phyloP scores from a whole-genome alignment of 768 basidiomycete genomes.

The Lentinula lateritia region DNA sequence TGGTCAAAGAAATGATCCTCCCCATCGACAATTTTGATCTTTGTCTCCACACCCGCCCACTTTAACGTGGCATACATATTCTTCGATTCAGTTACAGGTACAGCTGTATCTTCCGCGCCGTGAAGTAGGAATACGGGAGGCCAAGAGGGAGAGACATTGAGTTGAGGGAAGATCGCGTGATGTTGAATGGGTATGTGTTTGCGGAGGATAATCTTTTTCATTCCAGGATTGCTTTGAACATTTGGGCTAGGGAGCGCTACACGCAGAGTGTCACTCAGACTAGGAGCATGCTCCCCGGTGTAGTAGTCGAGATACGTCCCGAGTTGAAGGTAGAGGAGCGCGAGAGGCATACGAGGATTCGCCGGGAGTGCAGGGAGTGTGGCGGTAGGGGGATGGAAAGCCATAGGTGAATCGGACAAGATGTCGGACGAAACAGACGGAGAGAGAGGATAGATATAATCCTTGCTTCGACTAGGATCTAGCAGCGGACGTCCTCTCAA shows the following conservation, averaged over 20 bases:
- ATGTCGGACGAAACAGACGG: not conserved
- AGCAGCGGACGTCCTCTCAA: not conserved
- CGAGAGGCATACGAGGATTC: not conserved
- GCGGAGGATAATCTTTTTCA: not conserved
- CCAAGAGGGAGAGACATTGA: constrained; percentile 29
- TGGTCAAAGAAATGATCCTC: constrained; percentile 6
- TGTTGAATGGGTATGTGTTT: constrained; percentile 22
- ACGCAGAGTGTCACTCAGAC: not conserved
- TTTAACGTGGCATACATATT: constrained; percentile 24
- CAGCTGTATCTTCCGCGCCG: constrained; percentile 42
- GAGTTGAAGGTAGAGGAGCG: constrained; percentile 1
- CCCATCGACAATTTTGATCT: not conserved
- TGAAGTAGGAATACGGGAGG: constrained; percentile 45
- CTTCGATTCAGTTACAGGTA: constrained; percentile 35
- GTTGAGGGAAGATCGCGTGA: constrained; percentile 39
- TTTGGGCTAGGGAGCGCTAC: not conserved
- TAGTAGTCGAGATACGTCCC: constrained; percentile 1
- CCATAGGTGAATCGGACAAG: not conserved
- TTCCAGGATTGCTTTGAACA: not conserved
- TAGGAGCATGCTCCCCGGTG: not conserved
- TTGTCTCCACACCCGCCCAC: constrained; percentile 20
- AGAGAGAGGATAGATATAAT: not conserved
- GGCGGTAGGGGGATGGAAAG: not conserved
- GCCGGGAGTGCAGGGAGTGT: not conserved
- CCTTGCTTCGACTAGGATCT: not conserved